These are phyloP conservation scores for Gynochthodes officinalis DNA, from an alignment of 257 asterid genomes.

Conservation along the genomic window DNA sequence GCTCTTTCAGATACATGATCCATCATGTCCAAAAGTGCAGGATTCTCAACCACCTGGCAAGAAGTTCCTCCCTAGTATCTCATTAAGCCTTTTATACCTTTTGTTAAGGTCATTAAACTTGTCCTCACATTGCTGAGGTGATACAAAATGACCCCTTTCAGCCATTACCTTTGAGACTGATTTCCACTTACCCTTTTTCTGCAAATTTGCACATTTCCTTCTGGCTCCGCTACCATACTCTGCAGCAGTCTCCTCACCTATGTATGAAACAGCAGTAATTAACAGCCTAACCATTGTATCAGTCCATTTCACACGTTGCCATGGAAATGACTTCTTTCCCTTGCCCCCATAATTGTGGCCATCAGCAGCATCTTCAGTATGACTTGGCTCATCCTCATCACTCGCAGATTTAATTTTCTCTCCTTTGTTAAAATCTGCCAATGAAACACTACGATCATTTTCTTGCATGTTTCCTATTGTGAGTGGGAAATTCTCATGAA, in stretches of 20 bases:
- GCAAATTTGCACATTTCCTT: slow-evolving; percentile 51
- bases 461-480: slow-evolving; percentile 45
- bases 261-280: slow-evolving; percentile 74
- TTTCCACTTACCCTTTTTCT: slow-evolving; percentile 80
- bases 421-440: slow-evolving; percentile 37
- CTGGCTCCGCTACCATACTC: slow-evolving; percentile 37
- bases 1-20: slow-evolving; percentile 63
- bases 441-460: slow-evolving; percentile 31
- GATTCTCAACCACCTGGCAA: slow-evolving; percentile 83
- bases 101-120: slow-evolving; percentile 86
- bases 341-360: slow-evolving; percentile 29
- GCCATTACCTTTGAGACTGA: slow-evolving; percentile 85
- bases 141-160: slow-evolving; percentile 73
- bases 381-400: slow-evolving; percentile 72
- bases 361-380: slow-evolving; percentile 46
- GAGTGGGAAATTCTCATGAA: slow-evolving; percentile 54
- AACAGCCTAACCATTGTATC: slow-evolving; percentile 62
- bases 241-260: slow-evolving; percentile 55
- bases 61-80: slow-evolving; percentile 85
- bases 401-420: slow-evolving; percentile 49
- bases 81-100: slow-evolving; percentile 83
- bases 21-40: slow-evolving; percentile 57
- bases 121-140: slow-evolving; percentile 94
- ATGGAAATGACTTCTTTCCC: slow-evolving; percentile 53
- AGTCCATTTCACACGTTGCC: slow-evolving; percentile 60